Percentiles rank a stretch among this genome's conserved stretches.
Conservation (phyloP, 257 asterid genomes). For the Leptodermis oblonga region DNA sequence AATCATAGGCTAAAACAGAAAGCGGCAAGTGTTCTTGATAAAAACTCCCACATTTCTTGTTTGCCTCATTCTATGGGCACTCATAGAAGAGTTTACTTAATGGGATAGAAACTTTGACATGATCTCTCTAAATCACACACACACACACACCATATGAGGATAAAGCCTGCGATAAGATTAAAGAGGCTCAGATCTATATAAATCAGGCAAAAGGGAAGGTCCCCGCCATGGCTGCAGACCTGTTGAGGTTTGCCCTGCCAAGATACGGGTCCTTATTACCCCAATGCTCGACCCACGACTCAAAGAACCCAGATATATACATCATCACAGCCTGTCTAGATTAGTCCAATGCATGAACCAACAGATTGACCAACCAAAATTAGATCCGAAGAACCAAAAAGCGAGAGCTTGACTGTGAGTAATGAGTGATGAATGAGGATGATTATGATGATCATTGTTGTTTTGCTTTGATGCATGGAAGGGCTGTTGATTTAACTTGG, state of each 20-base stretch:
- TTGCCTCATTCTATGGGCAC: slow-evolving; percentile 12
- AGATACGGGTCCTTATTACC: slow-evolving; percentile 6
- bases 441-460: not conserved
- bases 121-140: not conserved
- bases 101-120: not conserved
- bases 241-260: slow-evolving; percentile 21
- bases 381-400: no score
- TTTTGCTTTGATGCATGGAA: not conserved
- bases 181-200: slow-evolving; percentile 25
- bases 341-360: no score
- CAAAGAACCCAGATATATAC: not conserved
- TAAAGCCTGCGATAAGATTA: not conserved
- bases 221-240: slow-evolving; percentile 26
- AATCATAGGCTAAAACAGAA: slow-evolving; percentile 8
- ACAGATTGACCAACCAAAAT: no score
- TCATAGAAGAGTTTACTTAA: not conserved
- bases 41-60: slow-evolving; percentile 3
- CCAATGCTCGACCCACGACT: not conserved
- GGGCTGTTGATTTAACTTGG: slow-evolving; percentile 3
- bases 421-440: not conserved
- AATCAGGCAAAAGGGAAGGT: not conserved
- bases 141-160: not conserved
- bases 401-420: not conserved
- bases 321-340: slow-evolving; percentile 3
- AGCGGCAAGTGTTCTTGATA: slow-evolving; percentile 7